Base-by-base conservation (phyloP, 176 grass and related monocot species). In the Oryza coarctata region DNA sequence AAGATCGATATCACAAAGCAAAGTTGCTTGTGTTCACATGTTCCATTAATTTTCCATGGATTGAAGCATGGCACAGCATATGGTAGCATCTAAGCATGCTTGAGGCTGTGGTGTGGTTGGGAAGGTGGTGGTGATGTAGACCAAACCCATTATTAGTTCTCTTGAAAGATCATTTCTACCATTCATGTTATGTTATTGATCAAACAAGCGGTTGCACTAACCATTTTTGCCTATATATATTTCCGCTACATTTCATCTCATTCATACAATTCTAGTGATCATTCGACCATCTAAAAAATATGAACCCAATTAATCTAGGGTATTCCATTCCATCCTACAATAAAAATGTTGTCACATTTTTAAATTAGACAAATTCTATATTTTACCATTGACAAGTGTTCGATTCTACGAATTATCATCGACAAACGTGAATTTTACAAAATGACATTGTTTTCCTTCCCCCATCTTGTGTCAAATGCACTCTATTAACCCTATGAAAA, bases 81-180 rank as follows among this genome's bases (percentile, higher is more conserved):
- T 29, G 75, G 68, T 50, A 41, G 82, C 32, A 33, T 33, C 32
- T 33, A 33, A 33, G 32, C 43, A 82, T 57, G 15, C 79, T 6
- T 23, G 58, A 85, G 50, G 49, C 13, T 5, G 43, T 63, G 40
- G 12, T 83, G 75, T 74, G 68, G 86, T 89, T 80, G 82, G 70
- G 87, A 89, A 84, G 82, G 82, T 52, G 76, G 45, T 52, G 63
- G 31, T 49, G 76, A 89, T 74, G 87, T 63, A 80, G 81, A 88
- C 70, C 63, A 68, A 88, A 75, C 67, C 34, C 27, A 43, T 62
- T 62, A 32, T 5, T 57, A 45, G 25, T 71, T 28, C 38, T 80
- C 32, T 34, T 23, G 6, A 79, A 67, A 25, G 11, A 78, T 9
- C 29, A 45, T 22, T 66, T 47, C 11, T 32, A 3, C 12, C 26